These are phyloP conservation scores for Exophiala lecanii-corni DNA, from an alignment of 2,329 filamentous ascomycete genomes.

Conservation along the genomic window DNA sequence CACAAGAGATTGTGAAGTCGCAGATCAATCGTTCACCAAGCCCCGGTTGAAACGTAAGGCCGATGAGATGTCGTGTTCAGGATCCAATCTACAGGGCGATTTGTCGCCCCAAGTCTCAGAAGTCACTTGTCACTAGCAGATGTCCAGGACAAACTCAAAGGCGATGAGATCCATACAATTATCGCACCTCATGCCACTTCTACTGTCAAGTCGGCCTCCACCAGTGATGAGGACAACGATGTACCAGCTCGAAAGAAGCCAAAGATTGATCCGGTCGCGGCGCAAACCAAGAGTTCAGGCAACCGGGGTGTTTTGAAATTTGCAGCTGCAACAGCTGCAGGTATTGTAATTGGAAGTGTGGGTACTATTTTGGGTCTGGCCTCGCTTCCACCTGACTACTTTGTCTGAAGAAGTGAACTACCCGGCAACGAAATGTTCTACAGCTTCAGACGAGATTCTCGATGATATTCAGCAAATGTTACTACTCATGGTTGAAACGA, in stretches of 20 bases:
- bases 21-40: no score
- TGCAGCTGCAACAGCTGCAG: constrained; percentile 36
- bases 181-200: no score
- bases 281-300: not conserved
- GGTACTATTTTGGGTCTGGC: constrained; percentile 39
- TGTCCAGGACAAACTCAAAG: not conserved
- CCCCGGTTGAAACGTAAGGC: no score
- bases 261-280: constrained; percentile 14
- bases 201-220: no score
- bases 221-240: constrained; percentile 27
- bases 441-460: no score
- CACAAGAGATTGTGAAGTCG: no score
- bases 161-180: no score
- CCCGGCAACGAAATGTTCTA: no score
- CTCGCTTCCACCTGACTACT: constrained; percentile 40
- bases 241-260: constrained; percentile 20
- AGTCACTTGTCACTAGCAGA: not conserved
- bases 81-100: no score
- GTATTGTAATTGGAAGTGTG: constrained; percentile 39
- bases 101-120: no score
- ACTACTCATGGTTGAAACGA: no score
- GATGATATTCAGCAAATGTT: no score
- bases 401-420: constrained; percentile 29
- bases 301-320: constrained; percentile 31
- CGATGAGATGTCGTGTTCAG: constrained; percentile 21